Evolutionary conservation across 495 filamentous ascomycete genomes (phyloP), one percentile per base, ranked within the genome.

Genomic region (Rusavskia elegans): DNA sequence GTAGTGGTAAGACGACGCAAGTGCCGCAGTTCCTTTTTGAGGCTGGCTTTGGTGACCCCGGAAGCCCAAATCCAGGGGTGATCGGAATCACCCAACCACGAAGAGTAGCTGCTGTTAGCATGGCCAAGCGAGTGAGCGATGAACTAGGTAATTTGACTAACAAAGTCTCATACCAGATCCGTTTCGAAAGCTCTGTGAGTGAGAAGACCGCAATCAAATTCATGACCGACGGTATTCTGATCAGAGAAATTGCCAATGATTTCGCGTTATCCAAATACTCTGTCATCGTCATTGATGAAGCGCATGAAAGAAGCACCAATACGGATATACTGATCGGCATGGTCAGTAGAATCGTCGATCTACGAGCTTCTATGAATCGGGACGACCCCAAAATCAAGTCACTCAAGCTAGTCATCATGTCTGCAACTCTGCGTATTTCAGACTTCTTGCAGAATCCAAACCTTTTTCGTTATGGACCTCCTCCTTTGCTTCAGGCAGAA

Each of bases 261-360:
- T 90, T 97, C 64, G 71, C 85, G 4, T 70, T 99, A 25, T 78
- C 73, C n/a, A 95, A 94, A 54, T 99, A 99, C 64, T 95, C 89
- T 2, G 81, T 83, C 40, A 83, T 99, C 41, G 75, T 99, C 41
- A 87, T 99, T 59, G 93, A 99, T 63, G 93, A 99, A 68, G 93
- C 93, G 11, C 93, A 99, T 70, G 93, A 99, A 61, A 79, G 93
- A 59, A 96, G 89, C 60, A 83, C 95, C 53, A 97, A 99, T 61
- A 97, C 93, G 14, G 93, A 97, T 64, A 95, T 99, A 51, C 71
- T 97, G 27, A 88, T 99, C 59, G 90, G 92, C 11, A 90, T 99
- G 80, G 77, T 96, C 45, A 95, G 88, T 60, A 78, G 92, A 59
- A 89, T 96, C 20, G 83, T 96, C 13, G 85, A 87, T 51, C 65